Evolutionary conservation across 139 green algal genomes (phyloP).

Genomic region (Chara braunii): DNA sequence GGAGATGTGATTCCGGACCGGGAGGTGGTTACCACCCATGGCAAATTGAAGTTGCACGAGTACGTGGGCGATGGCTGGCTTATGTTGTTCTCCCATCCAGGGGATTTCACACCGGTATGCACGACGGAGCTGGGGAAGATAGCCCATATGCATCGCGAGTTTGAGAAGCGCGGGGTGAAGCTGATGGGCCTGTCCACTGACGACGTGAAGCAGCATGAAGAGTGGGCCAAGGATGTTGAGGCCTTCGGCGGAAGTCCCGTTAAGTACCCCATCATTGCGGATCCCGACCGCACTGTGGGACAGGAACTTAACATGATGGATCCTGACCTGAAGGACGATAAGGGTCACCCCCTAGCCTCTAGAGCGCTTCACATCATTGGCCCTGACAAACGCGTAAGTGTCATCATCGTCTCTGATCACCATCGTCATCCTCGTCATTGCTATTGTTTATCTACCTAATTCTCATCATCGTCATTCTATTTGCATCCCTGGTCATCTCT

Average conservation of each 20-base stretch:
- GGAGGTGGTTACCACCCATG: conserved; percentile 46
- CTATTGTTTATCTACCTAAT: not conserved
- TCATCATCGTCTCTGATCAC: not conserved
- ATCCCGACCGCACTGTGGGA: conserved; percentile 49
- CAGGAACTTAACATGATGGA: conserved; percentile 57
- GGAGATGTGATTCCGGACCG: conserved; percentile 51
- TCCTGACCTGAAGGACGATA: conserved; percentile 53
- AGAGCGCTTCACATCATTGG: conserved; percentile 57
- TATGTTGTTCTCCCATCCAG: conserved; percentile 56
- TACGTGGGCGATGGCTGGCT: conserved; percentile 50
- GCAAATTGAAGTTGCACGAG: conserved; percentile 42
- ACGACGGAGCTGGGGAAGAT: conserved; percentile 51
- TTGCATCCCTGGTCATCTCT: too few species aligned
- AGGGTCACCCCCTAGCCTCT: conserved; percentile 51
- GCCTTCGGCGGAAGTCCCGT: conserved; percentile 37
- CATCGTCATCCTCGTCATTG: not conserved
- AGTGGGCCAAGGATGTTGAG: conserved; percentile 63
- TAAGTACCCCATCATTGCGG: conserved; percentile 61
- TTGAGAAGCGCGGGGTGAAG: not conserved
- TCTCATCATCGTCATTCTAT: not conserved
- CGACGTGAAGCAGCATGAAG: conserved; percentile 36
- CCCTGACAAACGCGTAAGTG: conserved; percentile 47
- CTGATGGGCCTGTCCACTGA: not conserved
- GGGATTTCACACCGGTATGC: conserved; percentile 52
- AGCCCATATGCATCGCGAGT: conserved; percentile 39